These are phyloP conservation scores for Cucumis melo DNA, from an alignment of 306 rosid genomes.

Conservation along the genomic window DNA sequence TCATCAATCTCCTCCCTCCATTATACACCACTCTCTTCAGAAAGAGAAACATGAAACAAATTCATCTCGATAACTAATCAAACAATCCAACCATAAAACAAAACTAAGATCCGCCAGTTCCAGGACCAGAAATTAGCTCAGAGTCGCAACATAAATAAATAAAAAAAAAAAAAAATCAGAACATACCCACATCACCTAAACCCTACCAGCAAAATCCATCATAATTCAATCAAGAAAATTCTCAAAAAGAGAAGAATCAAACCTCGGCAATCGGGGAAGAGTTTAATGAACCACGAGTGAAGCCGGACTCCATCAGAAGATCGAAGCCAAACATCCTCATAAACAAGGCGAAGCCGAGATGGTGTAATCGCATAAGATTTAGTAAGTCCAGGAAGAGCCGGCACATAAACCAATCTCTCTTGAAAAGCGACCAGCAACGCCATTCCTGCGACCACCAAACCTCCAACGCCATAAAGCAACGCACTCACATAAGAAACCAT, in stretches of 20 bases:
- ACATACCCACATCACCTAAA: neutral
- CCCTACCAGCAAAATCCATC: neutral
- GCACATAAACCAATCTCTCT: constrained; percentile 86
- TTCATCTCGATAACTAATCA: neutral
- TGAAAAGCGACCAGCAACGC: constrained; percentile 86
- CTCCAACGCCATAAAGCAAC: constrained; percentile 81
- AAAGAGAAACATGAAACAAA: neutral
- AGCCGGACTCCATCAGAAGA: constrained; percentile 91
- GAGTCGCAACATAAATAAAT: no score
- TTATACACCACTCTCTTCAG: neutral
- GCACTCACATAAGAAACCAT: constrained; percentile 67
- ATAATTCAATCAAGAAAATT: neutral
- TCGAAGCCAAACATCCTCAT: constrained; percentile 81
- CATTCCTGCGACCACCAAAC: constrained; percentile 76
- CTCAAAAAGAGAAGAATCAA: neutral
- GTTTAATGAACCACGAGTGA: constrained; percentile 97
- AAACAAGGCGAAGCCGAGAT: constrained; percentile 62
- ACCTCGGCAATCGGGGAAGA: constrained; percentile 85
- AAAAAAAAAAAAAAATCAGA: neutral
- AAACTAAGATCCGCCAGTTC: neutral
- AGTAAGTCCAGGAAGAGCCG: constrained; percentile 76
- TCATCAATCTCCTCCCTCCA: neutral
- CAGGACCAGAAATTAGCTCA: neutral
- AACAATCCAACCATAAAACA: neutral
- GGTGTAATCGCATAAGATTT: constrained; percentile 78